These are phyloP conservation scores for Circinella umbellata DNA, from an alignment of 371 early-diverging fungal genomes.

Conservation along the genomic window DNA sequence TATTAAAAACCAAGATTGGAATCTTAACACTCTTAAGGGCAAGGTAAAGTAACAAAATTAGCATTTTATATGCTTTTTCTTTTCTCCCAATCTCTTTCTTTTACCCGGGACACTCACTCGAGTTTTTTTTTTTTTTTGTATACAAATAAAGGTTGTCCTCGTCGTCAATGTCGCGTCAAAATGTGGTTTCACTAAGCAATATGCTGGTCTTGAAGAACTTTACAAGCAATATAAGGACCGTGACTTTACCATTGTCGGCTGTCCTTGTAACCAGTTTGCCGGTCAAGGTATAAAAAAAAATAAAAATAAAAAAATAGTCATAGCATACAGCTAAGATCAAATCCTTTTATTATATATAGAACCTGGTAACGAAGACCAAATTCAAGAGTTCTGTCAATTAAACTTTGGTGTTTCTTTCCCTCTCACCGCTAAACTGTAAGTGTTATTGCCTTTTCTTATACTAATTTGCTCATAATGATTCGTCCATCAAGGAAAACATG, in stretches of 20 bases:
- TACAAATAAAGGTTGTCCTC: constrained; percentile 68
- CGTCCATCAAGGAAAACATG: too few relatives aligned
- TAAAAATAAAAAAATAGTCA: not conserved
- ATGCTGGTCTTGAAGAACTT: constrained; percentile 80
- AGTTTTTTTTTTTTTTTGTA: too few relatives aligned
- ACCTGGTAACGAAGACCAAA: constrained; percentile 64
- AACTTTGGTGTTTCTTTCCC: constrained; percentile 82
- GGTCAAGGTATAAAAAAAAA: constrained; percentile 67
- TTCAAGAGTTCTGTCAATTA: constrained; percentile 65
- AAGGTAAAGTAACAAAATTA: constrained; percentile 26
- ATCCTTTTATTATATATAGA: constrained; percentile 31
- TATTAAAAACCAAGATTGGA: constrained; percentile 50
- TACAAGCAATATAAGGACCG: constrained; percentile 81
- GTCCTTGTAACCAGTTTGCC: constrained; percentile 92
- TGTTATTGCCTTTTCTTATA: not conserved
- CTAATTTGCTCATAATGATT: too few relatives aligned
- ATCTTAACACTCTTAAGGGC: constrained; percentile 41
- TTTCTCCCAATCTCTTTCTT: not conserved
- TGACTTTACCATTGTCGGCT: constrained; percentile 79
- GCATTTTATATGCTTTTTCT: not conserved
- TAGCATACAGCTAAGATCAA: too few relatives aligned
- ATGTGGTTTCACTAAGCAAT: constrained; percentile 94
- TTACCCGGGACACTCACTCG: too few relatives aligned
- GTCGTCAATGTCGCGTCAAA: constrained; percentile 96
- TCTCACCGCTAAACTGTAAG: constrained; percentile 79